Base-by-base conservation (phyloP, 208 protist species). In the Acanthamoeba divionensis region DNA sequence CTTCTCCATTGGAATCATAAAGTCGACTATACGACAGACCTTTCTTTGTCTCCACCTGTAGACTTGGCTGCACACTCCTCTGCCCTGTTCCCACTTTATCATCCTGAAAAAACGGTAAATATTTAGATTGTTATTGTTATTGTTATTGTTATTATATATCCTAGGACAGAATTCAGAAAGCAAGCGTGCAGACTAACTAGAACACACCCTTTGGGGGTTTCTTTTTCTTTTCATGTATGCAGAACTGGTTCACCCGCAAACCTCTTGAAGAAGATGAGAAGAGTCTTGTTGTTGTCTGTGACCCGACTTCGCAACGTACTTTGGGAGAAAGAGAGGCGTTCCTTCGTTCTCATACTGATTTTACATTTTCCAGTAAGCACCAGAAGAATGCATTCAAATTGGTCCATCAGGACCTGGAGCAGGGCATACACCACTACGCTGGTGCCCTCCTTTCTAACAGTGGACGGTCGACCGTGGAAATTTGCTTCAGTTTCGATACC, bases 401-500 rank as follows among this genome's bases (percentile, higher is more conserved):
- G 6, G 57, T 69, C 2, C 52, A 67, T 44, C 50, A 88, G 21
- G 18, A 50, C 41, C 15, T 29, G 55, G 18, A 3, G n/a, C 57
- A 63, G 26, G 79, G 79, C 55, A 88, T 88, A 38, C 69, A 69
- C 33, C 79, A 88, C 29, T 88, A 54, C 31, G 79, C 7, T 21
- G 79, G 79, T 18, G 60, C 26, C 4, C 54, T 88, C 2, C 2
- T 69, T 8, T 47, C 79, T 41, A 69, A 88, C 55, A 88, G 79
- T 41, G 79, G 15, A 2, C n/a, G 9, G 12, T n/a, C 55, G 1
- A 44, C 79, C 2, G 57, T 88, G 21, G 79, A 88, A 44, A 88
- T 88, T 24, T 88, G 79, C 79, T 88, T 88, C 79, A 69, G 55
- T 47, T 88, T 88, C 38, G 79, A 88, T 60, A 88, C 79, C 21